These are phyloP conservation scores for Sporothrix luriei DNA, from an alignment of 2,329 filamentous ascomycete species.

Conservation along the genomic window DNA sequence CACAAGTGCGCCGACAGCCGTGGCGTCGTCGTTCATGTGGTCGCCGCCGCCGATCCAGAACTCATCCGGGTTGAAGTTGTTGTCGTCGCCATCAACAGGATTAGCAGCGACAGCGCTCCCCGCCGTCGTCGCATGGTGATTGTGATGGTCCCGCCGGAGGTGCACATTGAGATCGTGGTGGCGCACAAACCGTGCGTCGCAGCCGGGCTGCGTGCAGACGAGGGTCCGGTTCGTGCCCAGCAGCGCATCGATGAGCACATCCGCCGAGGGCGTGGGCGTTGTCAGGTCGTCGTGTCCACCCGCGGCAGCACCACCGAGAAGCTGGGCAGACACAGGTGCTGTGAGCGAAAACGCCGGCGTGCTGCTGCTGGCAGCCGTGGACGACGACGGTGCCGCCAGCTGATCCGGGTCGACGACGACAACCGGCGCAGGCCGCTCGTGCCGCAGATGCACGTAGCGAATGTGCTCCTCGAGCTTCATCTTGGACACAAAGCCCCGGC, in stretches of 20 bases:
- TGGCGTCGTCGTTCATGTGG: neutral
- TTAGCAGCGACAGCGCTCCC: neutral
- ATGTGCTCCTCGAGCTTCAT: slow-evolving; percentile 81
- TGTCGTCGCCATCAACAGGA: neutral
- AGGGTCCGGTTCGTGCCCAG: slow-evolving; percentile 49
- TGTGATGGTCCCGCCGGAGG: slow-evolving; percentile 40
- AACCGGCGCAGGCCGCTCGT: slow-evolving; percentile 47
- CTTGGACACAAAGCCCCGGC: slow-evolving; percentile 74
- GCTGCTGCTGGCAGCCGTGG: neutral
- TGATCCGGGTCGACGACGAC: slow-evolving; percentile 32
- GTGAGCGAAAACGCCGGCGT: slow-evolving; percentile 11
- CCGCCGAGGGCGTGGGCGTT: slow-evolving; percentile 40
- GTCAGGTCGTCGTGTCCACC: slow-evolving; percentile 43
- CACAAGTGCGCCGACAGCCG: neutral
- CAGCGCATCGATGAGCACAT: slow-evolving; percentile 41
- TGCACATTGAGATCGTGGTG: slow-evolving; percentile 56
- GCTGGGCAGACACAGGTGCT: slow-evolving; percentile 35
- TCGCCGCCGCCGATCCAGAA: slow-evolving; percentile 33
- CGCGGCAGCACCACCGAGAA: neutral
- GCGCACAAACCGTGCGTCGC: slow-evolving; percentile 52
- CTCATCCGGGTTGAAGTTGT: slow-evolving; percentile 26
- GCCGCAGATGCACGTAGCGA: slow-evolving; percentile 75
- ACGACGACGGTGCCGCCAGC: neutral
- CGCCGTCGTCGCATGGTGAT: slow-evolving; percentile 34
- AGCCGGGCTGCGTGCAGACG: slow-evolving; percentile 49